phyloP scores from a whole-genome alignment of 345 rosid genomes.

The Murraya paniculata region DNA sequence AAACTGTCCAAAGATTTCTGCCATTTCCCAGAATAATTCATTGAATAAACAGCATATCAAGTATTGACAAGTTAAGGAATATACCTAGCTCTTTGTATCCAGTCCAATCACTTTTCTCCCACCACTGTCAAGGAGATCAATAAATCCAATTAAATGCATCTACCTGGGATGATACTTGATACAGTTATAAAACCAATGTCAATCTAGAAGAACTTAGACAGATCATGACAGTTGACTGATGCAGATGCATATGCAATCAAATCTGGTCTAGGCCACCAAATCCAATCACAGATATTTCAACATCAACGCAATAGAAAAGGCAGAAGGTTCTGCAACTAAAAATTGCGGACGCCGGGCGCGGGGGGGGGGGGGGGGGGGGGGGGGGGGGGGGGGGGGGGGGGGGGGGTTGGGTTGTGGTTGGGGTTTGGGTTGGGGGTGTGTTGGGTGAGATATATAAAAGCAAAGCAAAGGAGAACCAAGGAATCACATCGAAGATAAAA shows the following conservation, averaged over 20 bases:
- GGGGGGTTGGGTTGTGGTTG: too few relatives aligned
- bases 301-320: not conserved
- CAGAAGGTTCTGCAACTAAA: not conserved
- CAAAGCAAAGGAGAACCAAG: not conserved
- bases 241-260: not conserved
- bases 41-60: conserved; percentile 1
- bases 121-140: conserved; percentile 98
- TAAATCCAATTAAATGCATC: conserved; percentile 73
- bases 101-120: conserved; percentile 99
- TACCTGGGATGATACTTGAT: conserved; percentile 59
- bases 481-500: not conserved
- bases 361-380: too few relatives aligned
- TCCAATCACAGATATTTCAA: not conserved
- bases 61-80: conserved; percentile 17
- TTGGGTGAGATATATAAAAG: too few relatives aligned
- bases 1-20: not conserved
- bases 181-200: conserved; percentile 43
- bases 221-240: conserved; percentile 11
- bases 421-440: too few relatives aligned
- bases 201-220: conserved; percentile 9
- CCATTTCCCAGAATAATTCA: not conserved
- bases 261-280: not conserved
- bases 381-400: too few relatives aligned
- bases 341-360: too few relatives aligned
- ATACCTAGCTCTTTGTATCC: conserved; percentile 99